Conservation (phyloP, 148 eudicot species). For the Chenopodium berlandieri region DNA sequence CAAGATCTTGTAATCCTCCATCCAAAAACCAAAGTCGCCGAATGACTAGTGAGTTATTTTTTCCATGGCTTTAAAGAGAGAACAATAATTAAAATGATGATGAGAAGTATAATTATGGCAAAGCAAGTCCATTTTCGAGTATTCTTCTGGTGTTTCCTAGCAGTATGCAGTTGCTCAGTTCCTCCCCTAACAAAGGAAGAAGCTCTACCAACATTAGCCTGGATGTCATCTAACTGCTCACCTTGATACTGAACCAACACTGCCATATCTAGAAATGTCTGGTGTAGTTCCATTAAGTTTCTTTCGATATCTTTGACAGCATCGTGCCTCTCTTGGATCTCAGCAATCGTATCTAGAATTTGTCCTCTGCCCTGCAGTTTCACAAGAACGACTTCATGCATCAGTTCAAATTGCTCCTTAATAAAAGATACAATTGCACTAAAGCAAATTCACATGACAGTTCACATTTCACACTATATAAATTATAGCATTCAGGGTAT, state of each 20-base stretch:
- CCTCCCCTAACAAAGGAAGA: constrained; percentile 45
- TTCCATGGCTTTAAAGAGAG: constrained; percentile 33
- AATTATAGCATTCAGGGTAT: neutral
- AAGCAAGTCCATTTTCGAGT: constrained; percentile 55
- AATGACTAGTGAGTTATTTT: neutral
- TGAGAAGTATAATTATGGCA: constrained; percentile 38
- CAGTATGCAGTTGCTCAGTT: constrained; percentile 32
- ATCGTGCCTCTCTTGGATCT: constrained; percentile 60
- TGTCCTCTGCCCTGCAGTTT: constrained; percentile 50
- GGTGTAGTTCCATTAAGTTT: constrained; percentile 47
- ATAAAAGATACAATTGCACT: constrained; percentile 8
- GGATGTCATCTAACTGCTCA: constrained; percentile 45
- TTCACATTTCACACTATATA: neutral
- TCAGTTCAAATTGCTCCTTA: neutral
- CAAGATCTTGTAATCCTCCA: neutral
- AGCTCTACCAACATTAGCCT: constrained; percentile 47
- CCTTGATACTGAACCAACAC: constrained; percentile 57
- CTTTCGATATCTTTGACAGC: constrained; percentile 57
- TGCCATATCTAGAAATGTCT: constrained; percentile 57
- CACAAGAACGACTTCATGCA: neutral
- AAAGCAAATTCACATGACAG: neutral
- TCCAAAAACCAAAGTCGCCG: neutral
- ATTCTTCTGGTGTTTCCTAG: constrained; percentile 48
- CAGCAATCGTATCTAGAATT: constrained; percentile 47
- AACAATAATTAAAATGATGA: constrained; percentile 36